Evolutionary conservation across 2,329 filamentous ascomycete genomes (phyloP), one percentile per base, ranked within the genome.

Genomic region (Colletotrichum plurivorum): DNA sequence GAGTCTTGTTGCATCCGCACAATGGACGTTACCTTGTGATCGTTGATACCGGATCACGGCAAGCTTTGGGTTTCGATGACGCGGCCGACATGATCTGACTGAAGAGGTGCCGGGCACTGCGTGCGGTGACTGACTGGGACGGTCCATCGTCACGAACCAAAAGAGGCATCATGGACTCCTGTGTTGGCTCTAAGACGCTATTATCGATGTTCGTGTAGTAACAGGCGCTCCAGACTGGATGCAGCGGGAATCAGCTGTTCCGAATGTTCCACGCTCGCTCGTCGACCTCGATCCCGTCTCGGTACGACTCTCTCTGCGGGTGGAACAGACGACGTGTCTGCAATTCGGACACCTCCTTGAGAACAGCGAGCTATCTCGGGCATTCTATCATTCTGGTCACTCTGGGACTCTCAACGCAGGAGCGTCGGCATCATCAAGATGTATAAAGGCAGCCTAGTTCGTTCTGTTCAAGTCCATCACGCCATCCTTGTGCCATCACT

Each of bases 1-100:
- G 62, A 69, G 63, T 66, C 62, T 49, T 22, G 67, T 69, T 61
- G 67, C 67, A 67, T 49, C 67, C 67, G 67, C 25, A 22, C 36
- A 43, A 16, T 52, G 51, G 36, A 27, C 31, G 62, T 69, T 56
- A 51, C 56, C 46, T 27, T 31, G 43, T 61, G 51, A 6, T 15
- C 18, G 16, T 55, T 25, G 20, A 55, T 6, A 16, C 15, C 31
- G 31, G 53, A 43, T 41, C 7, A 15, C 41, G 48, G 55, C 66
- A 55, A 65, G 22, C n/a, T 39, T 39, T 22, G 18, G 39, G 3
- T 1, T 7, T 3, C 43, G 45, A 56, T 67, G 56, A 66, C 18
- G 49, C 49, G 43, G 27, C n/a, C 7, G 20, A 36, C 6, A 7
- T 27, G 4, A n/a, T 16, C 22, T 20, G 27, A 51, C 15, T 51